These are phyloP conservation scores for Chromosphaera perkinsii DNA, from an alignment of 208 protist species.

Conservation along the genomic window DNA sequence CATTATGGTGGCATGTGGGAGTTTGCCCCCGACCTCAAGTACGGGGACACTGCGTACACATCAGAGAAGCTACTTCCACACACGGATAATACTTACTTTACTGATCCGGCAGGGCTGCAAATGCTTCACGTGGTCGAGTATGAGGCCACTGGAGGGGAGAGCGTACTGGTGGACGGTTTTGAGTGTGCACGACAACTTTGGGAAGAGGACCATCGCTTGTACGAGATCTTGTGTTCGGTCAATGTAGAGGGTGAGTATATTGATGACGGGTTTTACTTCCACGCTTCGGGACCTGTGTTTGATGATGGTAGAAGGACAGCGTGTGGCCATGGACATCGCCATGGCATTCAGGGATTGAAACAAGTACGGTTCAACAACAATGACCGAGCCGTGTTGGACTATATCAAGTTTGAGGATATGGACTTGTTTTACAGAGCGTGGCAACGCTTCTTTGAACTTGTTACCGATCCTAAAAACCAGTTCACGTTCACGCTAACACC, in stretches of 20 bases:
- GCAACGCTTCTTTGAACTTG: background rate
- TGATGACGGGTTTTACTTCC: background rate
- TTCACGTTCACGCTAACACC: background rate
- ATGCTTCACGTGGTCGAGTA: conserved; percentile 35
- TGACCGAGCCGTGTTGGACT: conserved; percentile 19
- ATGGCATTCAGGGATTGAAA: conserved; percentile 1
- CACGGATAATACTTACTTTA: conserved; percentile 40
- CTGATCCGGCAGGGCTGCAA: conserved; percentile 33
- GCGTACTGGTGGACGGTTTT: conserved; percentile 41
- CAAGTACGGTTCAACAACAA: conserved; percentile 31
- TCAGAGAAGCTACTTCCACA: conserved; percentile 30
- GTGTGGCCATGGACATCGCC: no score
- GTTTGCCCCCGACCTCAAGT: conserved; percentile 18
- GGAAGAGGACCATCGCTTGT: background rate
- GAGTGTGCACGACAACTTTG: conserved; percentile 4
- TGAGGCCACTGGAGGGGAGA: conserved; percentile 32
- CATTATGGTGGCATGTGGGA: conserved; percentile 4
- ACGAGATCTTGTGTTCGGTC: background rate
- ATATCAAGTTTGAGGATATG: conserved; percentile 9
- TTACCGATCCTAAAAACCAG: background rate
- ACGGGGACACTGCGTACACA: conserved; percentile 45
- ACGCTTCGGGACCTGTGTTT: background rate
- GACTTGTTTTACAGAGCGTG: conserved; percentile 21
- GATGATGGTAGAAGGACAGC: no score
- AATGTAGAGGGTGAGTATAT: background rate